Base-by-base conservation (phyloP, 2,329 filamentous ascomycete species). In the Colletotrichum sp. region DNA sequence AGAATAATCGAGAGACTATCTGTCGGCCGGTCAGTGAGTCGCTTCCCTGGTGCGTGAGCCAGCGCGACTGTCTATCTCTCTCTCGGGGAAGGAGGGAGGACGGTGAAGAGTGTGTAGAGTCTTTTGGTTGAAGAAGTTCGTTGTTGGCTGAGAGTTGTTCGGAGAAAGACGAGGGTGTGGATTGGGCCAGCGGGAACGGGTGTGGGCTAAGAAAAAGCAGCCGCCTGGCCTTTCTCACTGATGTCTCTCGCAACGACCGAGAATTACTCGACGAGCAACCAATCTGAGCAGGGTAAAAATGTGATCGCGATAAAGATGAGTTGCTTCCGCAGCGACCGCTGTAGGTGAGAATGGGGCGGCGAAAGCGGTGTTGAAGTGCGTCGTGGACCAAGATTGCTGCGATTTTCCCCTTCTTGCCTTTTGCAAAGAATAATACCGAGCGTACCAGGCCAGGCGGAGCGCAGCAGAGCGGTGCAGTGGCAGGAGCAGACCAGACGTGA, bases 141-240 rank as follows among this genome's bases (percentile, higher is more conserved):
- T 76, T 65, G 74, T 76, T 76, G 74, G 74, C 70, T 82, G 58
- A 63, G 30, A 63, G 58, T 63, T 52, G 83, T 80, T 55, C 57
- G 68, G 65, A 69, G 64, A 60, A 72, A 67, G 61, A 71, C 64
- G 66, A 74, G 70, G 43, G 69, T 70, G 75, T 67, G 75, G 75
- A 73, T 65, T 64, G 60, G 52, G 65, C 55, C 57, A 55, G 71
- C 38, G 63, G 74, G 55, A 73, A 68, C 34, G 60, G 58, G 67
- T 64, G 61, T 76, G 74, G 74, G 74, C 74, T 76, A 76, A 74
- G 74, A 74, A 76, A 76, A 76, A 69, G 70, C 70, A 76, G 74
- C 74, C 74, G 74, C 70, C 74, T 76, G 65, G 74, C 65, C 65
- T 76, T 71, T 75, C 64, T 52, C 43, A 52, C 43, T 52, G 43